Evolutionary conservation across 441 rosid species (phyloP), one percentile per base, ranked within the genome.

Genomic region (Metrosideros polymorpha): DNA sequence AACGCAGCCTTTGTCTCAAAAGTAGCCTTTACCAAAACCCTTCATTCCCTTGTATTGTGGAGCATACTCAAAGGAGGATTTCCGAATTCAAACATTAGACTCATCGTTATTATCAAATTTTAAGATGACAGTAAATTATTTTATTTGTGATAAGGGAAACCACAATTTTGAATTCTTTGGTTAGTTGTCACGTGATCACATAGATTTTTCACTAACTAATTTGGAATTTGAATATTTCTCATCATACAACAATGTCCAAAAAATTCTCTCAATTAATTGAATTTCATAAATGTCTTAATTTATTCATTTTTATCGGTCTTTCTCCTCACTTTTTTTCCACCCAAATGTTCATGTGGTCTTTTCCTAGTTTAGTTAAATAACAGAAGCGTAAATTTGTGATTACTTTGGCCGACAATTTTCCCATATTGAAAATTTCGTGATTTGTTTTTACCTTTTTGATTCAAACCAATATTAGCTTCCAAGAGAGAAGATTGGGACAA

Each of bases 121-220:
- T 39, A 19, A 54, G 25, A 54, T 24, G 8, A 54, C 7, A 54
- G 22, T 53, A 19, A 18, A 19, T 66, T 18, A 1, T 66, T n/a
- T 19, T 5, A 32, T 66, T 3, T 0, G 2, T 0, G 2, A 19
- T 0, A 5, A 9, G 45, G 1, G 18, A 66, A 66, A 9, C 1
- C 29, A 2, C 19, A 35, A 66, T 66, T 66, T 35, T 7, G 7
- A 66, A 66, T 19, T 63, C 27, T 63, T 4, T 0, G 6, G 0
- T 63, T 5, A 29, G 9, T 63, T 32, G 27, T 18, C 43, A 4
- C 0, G 1, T 5, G 14, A 9, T 12, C 10, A 35, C 1, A 14
- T 18, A 18, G 24, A 9, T 18, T 32, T 63, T 66, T 35, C 4
- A 24, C 1, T 35, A 5, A 19, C 25, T 66, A 32, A 32, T 66